Conservation (phyloP, 83 land plant species). For the Isoetes engelmannii region DNA sequence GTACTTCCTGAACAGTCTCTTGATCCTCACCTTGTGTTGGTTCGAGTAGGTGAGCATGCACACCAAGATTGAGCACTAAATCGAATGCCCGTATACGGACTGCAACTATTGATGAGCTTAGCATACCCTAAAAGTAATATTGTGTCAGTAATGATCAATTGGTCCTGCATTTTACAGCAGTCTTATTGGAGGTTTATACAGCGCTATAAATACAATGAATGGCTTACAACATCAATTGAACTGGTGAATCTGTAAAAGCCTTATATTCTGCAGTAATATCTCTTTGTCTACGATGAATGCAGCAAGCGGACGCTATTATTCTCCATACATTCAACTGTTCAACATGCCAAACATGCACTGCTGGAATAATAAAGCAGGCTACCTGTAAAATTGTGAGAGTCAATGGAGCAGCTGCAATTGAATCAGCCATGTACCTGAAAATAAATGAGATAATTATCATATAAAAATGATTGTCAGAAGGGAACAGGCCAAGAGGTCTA, state of each 20-base stretch:
- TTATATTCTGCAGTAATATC: too few relatives aligned
- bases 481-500: too few relatives aligned
- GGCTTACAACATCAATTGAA: constrained; percentile 8
- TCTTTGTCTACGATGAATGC: too few relatives aligned
- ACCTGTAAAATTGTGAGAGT: constrained; percentile 84
- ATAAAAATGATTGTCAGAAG: too few relatives aligned
- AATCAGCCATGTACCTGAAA: constrained; percentile 77
- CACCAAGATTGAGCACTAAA: constrained; percentile 88
- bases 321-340: too few relatives aligned
- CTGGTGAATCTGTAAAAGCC: background rate
- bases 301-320: too few relatives aligned
- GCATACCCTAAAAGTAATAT: constrained; percentile 63
- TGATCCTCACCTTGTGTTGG: constrained; percentile 59
- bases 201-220: background rate
- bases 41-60: constrained; percentile 91
- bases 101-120: constrained; percentile 45
- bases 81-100: constrained; percentile 78
- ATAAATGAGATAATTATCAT: too few relatives aligned
- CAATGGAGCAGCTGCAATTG: constrained; percentile 73
- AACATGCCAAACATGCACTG: background rate
- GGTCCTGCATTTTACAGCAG: background rate
- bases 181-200: background rate
- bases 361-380: constrained; percentile 4
- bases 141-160: constrained; percentile 2
- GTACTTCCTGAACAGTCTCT: constrained; percentile 45